These are phyloP conservation scores for Rhodocollybia butyracea DNA, from an alignment of 768 basidiomycete species.

Conservation along the genomic window DNA sequence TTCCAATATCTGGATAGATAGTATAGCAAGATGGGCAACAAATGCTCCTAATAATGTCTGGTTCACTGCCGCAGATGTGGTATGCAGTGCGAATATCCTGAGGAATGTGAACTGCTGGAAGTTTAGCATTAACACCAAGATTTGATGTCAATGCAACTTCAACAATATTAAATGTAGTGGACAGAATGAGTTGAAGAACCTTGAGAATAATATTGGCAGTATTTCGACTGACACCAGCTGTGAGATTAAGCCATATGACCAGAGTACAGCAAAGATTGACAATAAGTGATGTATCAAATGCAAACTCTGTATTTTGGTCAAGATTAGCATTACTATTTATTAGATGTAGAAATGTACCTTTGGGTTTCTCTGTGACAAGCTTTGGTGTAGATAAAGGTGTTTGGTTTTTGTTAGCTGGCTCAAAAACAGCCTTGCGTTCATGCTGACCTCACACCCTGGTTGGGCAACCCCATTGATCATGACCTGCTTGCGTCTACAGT, in stretches of 20 bases:
- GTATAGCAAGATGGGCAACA: conserved; percentile 17
- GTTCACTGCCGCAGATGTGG: not conserved
- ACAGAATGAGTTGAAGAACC: conserved; percentile 6
- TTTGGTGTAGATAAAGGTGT: no score
- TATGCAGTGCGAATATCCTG: not conserved
- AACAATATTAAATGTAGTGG: not conserved
- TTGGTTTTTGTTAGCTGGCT: no score
- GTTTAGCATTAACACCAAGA: not conserved
- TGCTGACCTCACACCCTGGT: not conserved
- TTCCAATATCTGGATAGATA: conserved; percentile 8
- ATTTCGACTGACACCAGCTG: conserved; percentile 1
- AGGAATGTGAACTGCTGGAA: not conserved
- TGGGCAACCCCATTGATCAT: not conserved
- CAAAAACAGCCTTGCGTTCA: no score
- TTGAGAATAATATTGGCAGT: conserved; percentile 7
- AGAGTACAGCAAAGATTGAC: conserved; percentile 3
- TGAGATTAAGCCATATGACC: conserved; percentile 7
- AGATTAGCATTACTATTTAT: no score
- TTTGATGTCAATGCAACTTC: not conserved
- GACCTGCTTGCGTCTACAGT: not conserved
- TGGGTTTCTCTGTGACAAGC: no score
- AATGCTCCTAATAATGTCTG: not conserved
- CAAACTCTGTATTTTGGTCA: no score
- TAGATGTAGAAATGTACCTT: no score
- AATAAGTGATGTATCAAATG: no score